Percentiles rank a stretch among this genome's conserved stretches.
These are phyloP conservation scores for Solanum tarapatanum DNA, from an alignment of 257 asterid species.

Conservation along the genomic window DNA sequence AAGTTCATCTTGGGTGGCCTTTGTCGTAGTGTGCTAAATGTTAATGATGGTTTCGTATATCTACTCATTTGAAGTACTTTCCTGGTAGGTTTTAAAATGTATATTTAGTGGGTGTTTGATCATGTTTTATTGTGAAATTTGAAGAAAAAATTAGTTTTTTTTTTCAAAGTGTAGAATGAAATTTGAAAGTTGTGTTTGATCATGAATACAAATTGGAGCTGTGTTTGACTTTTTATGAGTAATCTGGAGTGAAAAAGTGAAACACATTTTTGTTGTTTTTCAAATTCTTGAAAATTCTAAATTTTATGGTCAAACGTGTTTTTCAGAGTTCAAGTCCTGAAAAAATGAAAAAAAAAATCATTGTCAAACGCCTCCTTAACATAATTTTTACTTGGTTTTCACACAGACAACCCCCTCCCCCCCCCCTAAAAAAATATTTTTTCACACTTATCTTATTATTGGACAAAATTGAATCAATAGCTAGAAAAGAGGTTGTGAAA, in stretches of 20 bases:
- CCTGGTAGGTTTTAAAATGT: not conserved
- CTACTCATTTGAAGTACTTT: not conserved
- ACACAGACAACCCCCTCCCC: not conserved
- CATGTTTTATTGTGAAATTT: not conserved
- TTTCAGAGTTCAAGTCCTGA: too few species aligned
- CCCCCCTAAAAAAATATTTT: too few species aligned
- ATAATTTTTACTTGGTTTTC: not conserved
- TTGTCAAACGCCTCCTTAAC: not conserved
- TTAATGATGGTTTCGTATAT: not conserved
- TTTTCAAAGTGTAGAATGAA: not conserved
- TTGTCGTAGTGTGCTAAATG: not conserved
- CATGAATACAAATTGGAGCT: too few species aligned
- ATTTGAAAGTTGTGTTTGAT: not conserved
- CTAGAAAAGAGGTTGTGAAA: not conserved
- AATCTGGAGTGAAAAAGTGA: not conserved
- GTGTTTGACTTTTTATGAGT: not conserved
- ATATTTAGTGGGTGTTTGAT: not conserved
- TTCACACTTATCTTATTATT: not conserved
- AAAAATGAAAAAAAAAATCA: too few species aligned
- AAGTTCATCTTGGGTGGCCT: not conserved
- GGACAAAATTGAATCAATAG: not conserved
- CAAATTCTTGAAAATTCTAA: too few species aligned
- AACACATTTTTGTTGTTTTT: not conserved
- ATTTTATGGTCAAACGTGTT: too few species aligned
- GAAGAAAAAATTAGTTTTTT: accelerated